Evolutionary conservation across 75 land plant species (phyloP), one percentile per base, ranked within the genome.

Genomic region (Cupressus sempervirens): DNA sequence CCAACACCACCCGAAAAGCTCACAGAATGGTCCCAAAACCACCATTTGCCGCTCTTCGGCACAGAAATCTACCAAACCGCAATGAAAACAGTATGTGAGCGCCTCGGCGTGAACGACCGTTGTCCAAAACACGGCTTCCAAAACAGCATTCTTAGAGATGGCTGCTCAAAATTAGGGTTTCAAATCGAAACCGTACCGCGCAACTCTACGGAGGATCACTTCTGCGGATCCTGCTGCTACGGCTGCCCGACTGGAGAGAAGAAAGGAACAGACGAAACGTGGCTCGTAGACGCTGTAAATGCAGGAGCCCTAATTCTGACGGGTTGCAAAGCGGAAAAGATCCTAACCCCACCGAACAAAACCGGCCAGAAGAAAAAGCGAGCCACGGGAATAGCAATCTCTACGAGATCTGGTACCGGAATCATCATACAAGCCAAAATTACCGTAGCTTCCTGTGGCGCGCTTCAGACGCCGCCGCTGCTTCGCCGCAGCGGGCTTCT

Each of bases 231-330:
- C 75, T 97, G 99, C 86, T 70, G 86, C 30, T 94, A 62, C 77
- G 99, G 99, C 1, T 97, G 99, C 84, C 82, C 76, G 46, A 86
- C 72, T 36, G 98, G 99, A 7, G 91, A 93, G 38, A 97, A 97
- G 74, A 81, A 86, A 40, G 95, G 98, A 18, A 89, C 92, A 14
- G 88, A 97, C 80, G 52, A 89, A 36, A 95, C 99, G 36, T 97
- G 99, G 99, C 92, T 97, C 4, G 93, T 90, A 18, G 99, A 97
- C 84, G 99, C 99, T 6, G 94, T 93, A 6, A 53, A 82, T 23
- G 12, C 80, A 15, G 98, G 98, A 30, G 93, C 98, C 26, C 84
- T 94, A 46, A 90, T 97, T 41, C 36, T 97, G 76, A 82, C 96
- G 2, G 92, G 94, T 5, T 89, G 89, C 80, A 93, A 92, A 84